Conservation (phyloP, 805 yeast genomes). For the Teunomyces panamensis region DNA sequence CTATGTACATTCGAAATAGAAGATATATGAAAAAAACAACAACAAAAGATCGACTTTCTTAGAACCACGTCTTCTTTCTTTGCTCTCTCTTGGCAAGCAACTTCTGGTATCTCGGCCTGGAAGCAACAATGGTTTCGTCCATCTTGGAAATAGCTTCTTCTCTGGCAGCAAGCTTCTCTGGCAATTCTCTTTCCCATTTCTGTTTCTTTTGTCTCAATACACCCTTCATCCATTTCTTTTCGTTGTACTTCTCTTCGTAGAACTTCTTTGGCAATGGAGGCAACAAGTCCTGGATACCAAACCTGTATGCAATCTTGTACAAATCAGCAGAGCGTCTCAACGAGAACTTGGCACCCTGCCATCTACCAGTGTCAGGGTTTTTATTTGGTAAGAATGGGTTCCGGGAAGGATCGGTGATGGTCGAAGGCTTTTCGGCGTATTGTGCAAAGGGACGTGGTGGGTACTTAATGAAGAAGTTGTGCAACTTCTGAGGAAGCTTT, state of each 20-base stretch:
- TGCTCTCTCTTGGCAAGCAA: constrained; percentile 35
- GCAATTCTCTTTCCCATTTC: constrained; percentile 70
- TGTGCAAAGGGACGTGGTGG: constrained; percentile 80
- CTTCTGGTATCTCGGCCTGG: constrained; percentile 48
- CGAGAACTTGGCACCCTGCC: constrained; percentile 77
- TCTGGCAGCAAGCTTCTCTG: constrained; percentile 57
- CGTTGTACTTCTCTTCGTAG: constrained; percentile 72
- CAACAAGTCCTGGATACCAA: constrained; percentile 74
- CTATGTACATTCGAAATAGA: constrained; percentile 1
- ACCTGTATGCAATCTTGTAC: constrained; percentile 75
- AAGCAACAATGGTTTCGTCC: constrained; percentile 66
- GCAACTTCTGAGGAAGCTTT: constrained; percentile 66
- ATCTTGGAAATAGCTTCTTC: constrained; percentile 59
- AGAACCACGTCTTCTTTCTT: constrained; percentile 36
- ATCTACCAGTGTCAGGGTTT: constrained; percentile 75
- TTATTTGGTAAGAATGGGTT: constrained; percentile 87
- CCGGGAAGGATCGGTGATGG: constrained; percentile 63
- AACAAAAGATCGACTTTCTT: background rate
- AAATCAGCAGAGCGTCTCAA: constrained; percentile 79
- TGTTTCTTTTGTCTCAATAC: constrained; percentile 75
- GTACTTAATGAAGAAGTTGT: constrained; percentile 70
- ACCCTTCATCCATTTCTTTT: constrained; percentile 72
- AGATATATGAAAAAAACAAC: background rate
- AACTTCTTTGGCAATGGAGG: constrained; percentile 71
- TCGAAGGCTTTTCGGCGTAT: constrained; percentile 63